Conservation (phyloP, 2,329 filamentous ascomycete species). For the Hypoxylon sp. region DNA sequence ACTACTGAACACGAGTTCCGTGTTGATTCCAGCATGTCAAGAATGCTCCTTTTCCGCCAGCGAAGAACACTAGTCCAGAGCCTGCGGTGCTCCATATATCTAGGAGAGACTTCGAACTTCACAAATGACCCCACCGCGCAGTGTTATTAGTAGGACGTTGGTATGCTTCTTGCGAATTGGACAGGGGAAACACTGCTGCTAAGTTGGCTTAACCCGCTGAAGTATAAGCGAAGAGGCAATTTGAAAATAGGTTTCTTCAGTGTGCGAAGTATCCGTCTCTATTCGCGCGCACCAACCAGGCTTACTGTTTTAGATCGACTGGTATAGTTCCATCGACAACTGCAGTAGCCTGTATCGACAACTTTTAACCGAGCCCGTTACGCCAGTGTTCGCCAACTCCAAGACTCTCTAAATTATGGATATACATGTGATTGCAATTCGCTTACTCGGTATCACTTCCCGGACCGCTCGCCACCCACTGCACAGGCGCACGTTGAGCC, state of each 20-base stretch:
- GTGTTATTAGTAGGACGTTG: background rate
- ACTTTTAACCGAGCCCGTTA: background rate
- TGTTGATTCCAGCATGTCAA: background rate
- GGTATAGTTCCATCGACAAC: background rate
- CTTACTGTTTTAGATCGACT: background rate
- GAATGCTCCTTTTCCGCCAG: too few species aligned
- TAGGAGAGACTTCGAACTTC: background rate
- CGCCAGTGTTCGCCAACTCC: slow-evolving; percentile 11
- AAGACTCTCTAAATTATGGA: slow-evolving; percentile 2
- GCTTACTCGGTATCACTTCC: slow-evolving; percentile 42
- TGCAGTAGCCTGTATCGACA: background rate
- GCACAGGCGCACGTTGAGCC: slow-evolving; percentile 49
- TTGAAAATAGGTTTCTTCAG: background rate
- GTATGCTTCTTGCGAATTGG: background rate
- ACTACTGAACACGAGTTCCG: background rate
- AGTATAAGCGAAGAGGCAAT: background rate
- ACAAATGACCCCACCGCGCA: background rate
- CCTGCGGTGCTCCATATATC: background rate
- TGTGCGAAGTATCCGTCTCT: background rate
- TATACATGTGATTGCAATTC: slow-evolving; percentile 15
- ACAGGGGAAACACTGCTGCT: background rate
- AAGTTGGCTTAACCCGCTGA: background rate
- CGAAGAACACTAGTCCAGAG: too few species aligned
- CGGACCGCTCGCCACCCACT: slow-evolving; percentile 52
- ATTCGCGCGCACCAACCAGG: background rate